A percentile compares a stretch with the other conserved stretches of the same genome.
Evolutionary conservation across 148 eudicot genomes (phyloP).

Genomic region (Selenicereus undatus): DNA sequence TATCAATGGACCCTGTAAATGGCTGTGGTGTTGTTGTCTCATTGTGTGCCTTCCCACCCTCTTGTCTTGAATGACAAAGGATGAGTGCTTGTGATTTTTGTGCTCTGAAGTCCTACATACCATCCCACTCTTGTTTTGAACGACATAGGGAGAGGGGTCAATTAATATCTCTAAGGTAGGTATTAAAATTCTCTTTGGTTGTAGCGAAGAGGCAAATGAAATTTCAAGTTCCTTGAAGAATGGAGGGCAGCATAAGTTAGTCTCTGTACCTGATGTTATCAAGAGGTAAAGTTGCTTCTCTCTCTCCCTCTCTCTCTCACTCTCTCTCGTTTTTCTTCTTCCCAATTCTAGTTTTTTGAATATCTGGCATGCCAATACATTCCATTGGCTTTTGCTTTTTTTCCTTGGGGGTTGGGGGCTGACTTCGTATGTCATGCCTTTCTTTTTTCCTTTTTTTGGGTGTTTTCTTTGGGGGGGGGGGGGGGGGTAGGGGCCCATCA

Average conservation of each 20-base stretch:
- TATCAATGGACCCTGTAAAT: not conserved
- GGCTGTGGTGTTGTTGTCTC: not conserved
- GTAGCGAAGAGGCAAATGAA: conserved; percentile 73
- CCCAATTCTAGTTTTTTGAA: not conserved
- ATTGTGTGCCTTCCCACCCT: not conserved
- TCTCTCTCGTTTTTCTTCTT: no score
- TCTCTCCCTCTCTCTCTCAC: no score
- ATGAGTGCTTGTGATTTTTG: not conserved
- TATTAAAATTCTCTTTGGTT: not conserved
- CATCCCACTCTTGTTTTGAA: not conserved
- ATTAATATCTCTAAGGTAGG: not conserved
- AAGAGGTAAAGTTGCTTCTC: conserved; percentile 40
- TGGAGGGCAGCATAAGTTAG: conserved; percentile 22
- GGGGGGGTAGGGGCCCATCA: not conserved
- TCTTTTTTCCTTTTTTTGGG: not conserved
- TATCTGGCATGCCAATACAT: not conserved
- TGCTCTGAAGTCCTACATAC: not conserved
- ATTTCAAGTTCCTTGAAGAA: conserved; percentile 32
- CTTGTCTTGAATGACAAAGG: not conserved
- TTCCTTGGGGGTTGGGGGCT: no score
- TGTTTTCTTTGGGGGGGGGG: not conserved
- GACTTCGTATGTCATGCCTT: no score
- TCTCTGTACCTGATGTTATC: conserved; percentile 44
- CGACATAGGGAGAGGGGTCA: not conserved
- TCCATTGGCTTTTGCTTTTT: no score